Evolutionary conservation across 2,329 filamentous ascomycete genomes (phyloP), one percentile per base, ranked within the genome.

Genomic region (Zymoseptoria brevis): DNA sequence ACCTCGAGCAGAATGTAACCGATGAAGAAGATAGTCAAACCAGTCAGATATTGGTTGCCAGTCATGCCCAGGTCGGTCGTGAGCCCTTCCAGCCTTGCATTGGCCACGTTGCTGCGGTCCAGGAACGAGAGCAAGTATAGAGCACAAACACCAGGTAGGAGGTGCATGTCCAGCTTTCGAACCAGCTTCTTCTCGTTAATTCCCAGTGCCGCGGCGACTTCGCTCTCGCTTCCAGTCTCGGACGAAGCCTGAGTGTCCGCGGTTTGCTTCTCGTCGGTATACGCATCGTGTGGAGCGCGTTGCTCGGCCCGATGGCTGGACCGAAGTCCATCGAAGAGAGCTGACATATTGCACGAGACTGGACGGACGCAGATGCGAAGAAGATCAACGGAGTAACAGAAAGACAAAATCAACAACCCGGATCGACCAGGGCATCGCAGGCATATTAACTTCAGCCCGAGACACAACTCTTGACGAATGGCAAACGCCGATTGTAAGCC

Each of bases 11-110:
- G 61, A 8, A 79, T 76, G 60, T 80, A 80, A 4, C 75, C 75
- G 58, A 79, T 74, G 67, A 89, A 89, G 70, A 87, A 89, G 0
- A 88, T 70, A 0, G 85, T 88, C 49, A 88, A 68, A 1, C 84
- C 83, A 0, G 82, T 85, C 0, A 88, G 75, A 59, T 89, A 88
- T 64, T 87, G 78, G 52, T 86, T 81, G 0, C 81, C 83, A 24
- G 80, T 80, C 53, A 72, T 69, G 29, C 58, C 55, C 9, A 76
- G 59, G 19, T 65, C 62, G 72, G 55, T 62, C 51, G 29, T 22
- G 1, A 75, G 65, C 5, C 73, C 72, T 57, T 75, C 72, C 30
- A 78, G 70, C 22, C 73, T 71, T 51, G 71, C 77, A 77, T 83
- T 87, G 26, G 68, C 70, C 59, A 74, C 69, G 49, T 67, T 74